A percentile compares a stretch with the other conserved stretches of the same genome.
phyloP scores from a whole-genome alignment of 768 basidiomycete species.

The Coprinopsis marcescibilis region DNA sequence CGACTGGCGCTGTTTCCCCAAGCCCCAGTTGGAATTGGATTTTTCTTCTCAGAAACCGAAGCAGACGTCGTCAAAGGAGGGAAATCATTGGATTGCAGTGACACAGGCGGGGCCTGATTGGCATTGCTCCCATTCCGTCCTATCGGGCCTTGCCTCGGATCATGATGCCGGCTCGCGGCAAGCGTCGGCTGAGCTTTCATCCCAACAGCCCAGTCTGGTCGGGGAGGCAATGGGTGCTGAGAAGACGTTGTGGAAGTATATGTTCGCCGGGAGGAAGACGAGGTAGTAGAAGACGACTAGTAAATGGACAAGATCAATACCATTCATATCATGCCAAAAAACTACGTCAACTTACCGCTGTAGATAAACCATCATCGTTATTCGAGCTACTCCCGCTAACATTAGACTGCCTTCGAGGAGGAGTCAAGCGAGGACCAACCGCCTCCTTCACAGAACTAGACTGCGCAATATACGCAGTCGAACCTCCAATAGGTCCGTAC shows the following conservation, averaged over 20 bases:
- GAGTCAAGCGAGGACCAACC: conserved; percentile 62
- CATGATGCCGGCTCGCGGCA: no score
- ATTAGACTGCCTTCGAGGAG: conserved; percentile 47
- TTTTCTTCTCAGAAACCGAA: conserved; percentile 42
- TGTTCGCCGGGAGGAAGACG: conserved; percentile 74
- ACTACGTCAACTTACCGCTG: conserved; percentile 51
- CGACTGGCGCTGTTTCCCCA: conserved; percentile 60
- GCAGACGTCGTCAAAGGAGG: conserved; percentile 54
- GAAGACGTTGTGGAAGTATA: conserved; percentile 72
- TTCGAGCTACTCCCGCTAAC: conserved; percentile 40
- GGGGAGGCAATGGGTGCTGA: conserved; percentile 68
- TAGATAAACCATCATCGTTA: conserved; percentile 73
- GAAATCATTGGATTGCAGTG: conserved; percentile 60
- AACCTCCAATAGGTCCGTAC: conserved; percentile 58
- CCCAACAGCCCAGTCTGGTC: conserved; percentile 88
- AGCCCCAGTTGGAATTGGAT: conserved; percentile 54
- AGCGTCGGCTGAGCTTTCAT: conserved; percentile 71
- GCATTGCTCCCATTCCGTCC: no score
- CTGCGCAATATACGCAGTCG: conserved; percentile 36
- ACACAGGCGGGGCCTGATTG: conserved; percentile 28
- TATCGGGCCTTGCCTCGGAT: no score
- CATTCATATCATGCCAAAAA: conserved; percentile 3
- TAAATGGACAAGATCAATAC: conserved; percentile 10
- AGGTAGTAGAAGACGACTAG: conserved; percentile 69
- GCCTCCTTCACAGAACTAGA: conserved; percentile 29